phyloP scores from a whole-genome alignment of 352 stramenopile genomes.

The Phytopythium boreale region DNA sequence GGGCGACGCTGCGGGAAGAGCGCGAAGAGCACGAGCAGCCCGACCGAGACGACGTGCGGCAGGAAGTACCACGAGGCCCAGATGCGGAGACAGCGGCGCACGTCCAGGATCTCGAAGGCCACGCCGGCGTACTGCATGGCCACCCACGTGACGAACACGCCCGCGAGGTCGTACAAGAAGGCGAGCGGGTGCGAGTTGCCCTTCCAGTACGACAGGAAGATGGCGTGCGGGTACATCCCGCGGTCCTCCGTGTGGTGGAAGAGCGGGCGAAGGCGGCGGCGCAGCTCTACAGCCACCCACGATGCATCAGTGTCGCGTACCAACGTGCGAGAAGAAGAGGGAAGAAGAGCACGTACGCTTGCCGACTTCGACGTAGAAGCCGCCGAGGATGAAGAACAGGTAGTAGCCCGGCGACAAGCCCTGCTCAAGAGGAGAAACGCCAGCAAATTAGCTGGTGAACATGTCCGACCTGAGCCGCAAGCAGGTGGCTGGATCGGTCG shows the following conservation, averaged over 20 bases:
- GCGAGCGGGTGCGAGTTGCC: constrained; percentile 69
- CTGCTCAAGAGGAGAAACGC: constrained; percentile 18
- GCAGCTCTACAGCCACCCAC: constrained; percentile 41
- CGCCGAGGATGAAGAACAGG: constrained; percentile 83
- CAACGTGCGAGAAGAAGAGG: background rate
- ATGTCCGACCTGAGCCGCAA: background rate
- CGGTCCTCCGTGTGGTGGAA: constrained; percentile 89
- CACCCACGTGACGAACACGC: constrained; percentile 77
- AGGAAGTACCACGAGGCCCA: constrained; percentile 85
- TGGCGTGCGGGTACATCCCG: constrained; percentile 65
- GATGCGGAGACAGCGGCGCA: constrained; percentile 69
- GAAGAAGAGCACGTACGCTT: constrained; percentile 47
- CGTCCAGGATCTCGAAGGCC: constrained; percentile 81
- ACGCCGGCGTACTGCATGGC: constrained; percentile 86
- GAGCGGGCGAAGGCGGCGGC: constrained; percentile 63
- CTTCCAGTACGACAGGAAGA: constrained; percentile 81
- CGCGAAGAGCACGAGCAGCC: constrained; percentile 58
- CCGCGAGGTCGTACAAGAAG: constrained; percentile 72
- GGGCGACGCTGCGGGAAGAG: constrained; percentile 50
- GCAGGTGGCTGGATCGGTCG: constrained; percentile 16
- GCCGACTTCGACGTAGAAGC: constrained; percentile 85
- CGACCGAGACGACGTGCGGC: constrained; percentile 58
- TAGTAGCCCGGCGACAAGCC: constrained; percentile 87
- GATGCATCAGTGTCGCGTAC: background rate
- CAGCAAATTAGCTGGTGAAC: background rate